Evolutionary conservation across 192 early-diverging fungal species (phyloP).

Genomic region (Fimicolochytrium jonesii): DNA sequence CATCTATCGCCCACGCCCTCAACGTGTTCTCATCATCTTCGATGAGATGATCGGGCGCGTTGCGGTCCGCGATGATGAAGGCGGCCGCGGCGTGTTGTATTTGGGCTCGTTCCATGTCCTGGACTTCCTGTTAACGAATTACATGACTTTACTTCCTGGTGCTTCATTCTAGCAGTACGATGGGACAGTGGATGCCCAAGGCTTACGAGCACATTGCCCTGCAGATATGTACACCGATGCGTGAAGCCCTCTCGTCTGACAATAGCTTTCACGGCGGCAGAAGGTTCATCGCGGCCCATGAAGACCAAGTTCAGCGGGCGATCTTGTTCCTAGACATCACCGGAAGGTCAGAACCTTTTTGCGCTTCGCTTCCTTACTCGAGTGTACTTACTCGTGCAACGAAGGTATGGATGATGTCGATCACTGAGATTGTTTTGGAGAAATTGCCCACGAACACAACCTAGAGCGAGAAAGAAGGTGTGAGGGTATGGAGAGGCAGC

Average conservation of each 20-base stretch:
- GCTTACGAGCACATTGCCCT: conserved; percentile 34
- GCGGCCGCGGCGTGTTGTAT: conserved; percentile 32
- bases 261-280: conserved; percentile 17
- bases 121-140: conserved; percentile 10
- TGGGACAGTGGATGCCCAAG: too few species aligned
- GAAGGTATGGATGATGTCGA: conserved; percentile 12
- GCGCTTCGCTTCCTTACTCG: not conserved
- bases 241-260: conserved; percentile 22
- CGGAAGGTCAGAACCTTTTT: not conserved
- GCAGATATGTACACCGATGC: conserved; percentile 33
- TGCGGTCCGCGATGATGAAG: conserved; percentile 43
- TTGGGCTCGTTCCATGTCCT: conserved; percentile 35
- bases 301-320: conserved; percentile 23
- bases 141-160: too few species aligned
- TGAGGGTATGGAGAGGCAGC: too few species aligned
- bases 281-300: conserved; percentile 20
- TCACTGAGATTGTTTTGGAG: too few species aligned
- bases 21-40: conserved; percentile 71
- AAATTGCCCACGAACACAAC: too few species aligned
- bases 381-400: not conserved
- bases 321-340: not conserved
- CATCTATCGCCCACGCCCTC: conserved; percentile 61
- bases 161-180: not conserved
- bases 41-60: conserved; percentile 38
- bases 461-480: too few species aligned